A percentile compares a stretch with the other conserved stretches of the same genome.
Conservation (phyloP, 2,329 filamentous ascomycete genomes). For the Phyllosticta citriasiana region DNA sequence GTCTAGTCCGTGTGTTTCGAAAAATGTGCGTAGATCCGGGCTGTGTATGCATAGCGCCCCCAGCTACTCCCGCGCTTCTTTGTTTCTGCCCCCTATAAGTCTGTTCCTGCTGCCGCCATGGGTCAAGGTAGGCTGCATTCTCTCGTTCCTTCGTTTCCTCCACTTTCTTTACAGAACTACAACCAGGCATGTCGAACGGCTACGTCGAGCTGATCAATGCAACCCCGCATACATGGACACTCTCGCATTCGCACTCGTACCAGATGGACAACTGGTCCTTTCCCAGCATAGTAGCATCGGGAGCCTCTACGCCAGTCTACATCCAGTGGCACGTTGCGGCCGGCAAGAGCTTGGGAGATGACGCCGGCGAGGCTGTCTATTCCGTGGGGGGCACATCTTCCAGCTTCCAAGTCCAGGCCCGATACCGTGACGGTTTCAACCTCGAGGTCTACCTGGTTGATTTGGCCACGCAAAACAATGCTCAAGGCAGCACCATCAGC, state of each 20-base stretch:
- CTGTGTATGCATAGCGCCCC: background rate
- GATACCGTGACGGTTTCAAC: slow-evolving; percentile 16
- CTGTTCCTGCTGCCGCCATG: background rate
- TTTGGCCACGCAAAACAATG: slow-evolving; percentile 24
- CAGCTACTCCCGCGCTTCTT: background rate
- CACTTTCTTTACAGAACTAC: background rate
- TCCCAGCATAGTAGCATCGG: slow-evolving; percentile 21
- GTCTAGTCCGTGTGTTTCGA: background rate
- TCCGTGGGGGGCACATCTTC: slow-evolving; percentile 19
- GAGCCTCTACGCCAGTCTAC: slow-evolving; percentile 21
- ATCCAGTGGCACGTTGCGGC: slow-evolving; percentile 21
- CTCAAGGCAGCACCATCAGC: slow-evolving; percentile 21
- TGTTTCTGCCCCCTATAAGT: background rate
- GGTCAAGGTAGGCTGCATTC: slow-evolving; percentile 6
- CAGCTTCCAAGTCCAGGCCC: slow-evolving; percentile 23
- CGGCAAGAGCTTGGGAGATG: slow-evolving; percentile 19
- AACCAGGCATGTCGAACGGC: slow-evolving; percentile 17
- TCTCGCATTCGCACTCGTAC: slow-evolving; percentile 22
- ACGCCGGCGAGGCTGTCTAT: slow-evolving; percentile 28
- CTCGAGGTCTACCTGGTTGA: slow-evolving; percentile 22
- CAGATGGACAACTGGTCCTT: slow-evolving; percentile 31
- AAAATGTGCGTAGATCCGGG: background rate
- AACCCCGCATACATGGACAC: slow-evolving; percentile 29
- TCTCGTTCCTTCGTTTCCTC: background rate
- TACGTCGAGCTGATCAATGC: slow-evolving; percentile 31